Evolutionary conservation across 176 grass and related monocot species (phyloP).

Genomic region (Aegilops longissima): DNA sequence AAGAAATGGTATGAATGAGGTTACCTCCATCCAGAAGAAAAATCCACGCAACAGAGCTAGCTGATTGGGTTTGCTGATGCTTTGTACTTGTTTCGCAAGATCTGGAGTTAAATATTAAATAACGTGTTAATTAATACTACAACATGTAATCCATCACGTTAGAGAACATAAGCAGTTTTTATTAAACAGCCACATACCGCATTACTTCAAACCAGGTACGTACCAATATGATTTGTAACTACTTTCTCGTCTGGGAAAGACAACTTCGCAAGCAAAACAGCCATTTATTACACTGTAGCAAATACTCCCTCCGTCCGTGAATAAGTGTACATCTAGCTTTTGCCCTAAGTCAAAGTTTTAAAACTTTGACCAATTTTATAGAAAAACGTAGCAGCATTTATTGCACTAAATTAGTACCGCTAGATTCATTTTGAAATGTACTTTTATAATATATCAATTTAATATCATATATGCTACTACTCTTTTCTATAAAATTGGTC

Average conservation of each 20-base stretch:
- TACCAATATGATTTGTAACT: neutral
- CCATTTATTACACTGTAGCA: neutral
- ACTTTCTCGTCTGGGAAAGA: neutral
- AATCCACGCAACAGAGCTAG: constrained; percentile 75
- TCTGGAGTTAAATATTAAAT: constrained; percentile 44
- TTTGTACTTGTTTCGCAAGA: constrained; percentile 39
- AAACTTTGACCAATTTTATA: too few species aligned
- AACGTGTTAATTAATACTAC: neutral
- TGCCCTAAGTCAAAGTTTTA: too few species aligned
- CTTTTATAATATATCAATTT: too few species aligned
- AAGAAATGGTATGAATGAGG: neutral
- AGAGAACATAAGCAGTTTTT: constrained; percentile 17
- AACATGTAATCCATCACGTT: neutral
- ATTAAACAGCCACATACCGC: neutral
- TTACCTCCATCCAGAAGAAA: constrained; percentile 85
- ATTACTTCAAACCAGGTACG: neutral
- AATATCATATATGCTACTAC: too few species aligned
- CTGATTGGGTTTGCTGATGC: constrained; percentile 15
- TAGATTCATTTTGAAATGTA: too few species aligned
- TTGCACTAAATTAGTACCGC: too few species aligned
- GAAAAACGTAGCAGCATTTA: too few species aligned
- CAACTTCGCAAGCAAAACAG: constrained; percentile 16
- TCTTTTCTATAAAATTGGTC: too few species aligned
- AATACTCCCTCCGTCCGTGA: too few species aligned
- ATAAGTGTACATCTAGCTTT: too few species aligned